Conservation (phyloP, 805 yeast species). For the Candida nonsorbophila region DNA sequence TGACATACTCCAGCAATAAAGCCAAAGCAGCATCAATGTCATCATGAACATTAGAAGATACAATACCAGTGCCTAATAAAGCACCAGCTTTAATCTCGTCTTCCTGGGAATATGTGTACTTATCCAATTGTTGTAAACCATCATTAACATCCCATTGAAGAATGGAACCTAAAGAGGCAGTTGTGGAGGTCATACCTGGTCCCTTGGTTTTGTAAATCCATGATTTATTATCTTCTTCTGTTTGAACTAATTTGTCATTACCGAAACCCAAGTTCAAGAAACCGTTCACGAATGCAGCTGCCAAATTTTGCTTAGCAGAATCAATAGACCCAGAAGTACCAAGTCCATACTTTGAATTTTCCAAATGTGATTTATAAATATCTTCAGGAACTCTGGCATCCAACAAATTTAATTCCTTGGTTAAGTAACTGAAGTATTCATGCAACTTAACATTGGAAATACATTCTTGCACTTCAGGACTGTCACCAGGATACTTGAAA, state of each 20-base stretch:
- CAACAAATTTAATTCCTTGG: conserved; percentile 79
- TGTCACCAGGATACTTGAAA: conserved; percentile 55
- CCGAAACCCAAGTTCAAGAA: conserved; percentile 91
- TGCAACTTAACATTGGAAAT: conserved; percentile 74
- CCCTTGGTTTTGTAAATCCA: conserved; percentile 94
- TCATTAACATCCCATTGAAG: conserved; percentile 88
- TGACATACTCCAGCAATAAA: conserved; percentile 76
- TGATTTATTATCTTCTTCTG: conserved; percentile 62
- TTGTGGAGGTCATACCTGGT: conserved; percentile 84
- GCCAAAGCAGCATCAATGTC: conserved; percentile 92
- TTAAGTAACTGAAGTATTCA: conserved; percentile 74
- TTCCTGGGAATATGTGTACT: conserved; percentile 79
- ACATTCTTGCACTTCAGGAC: conserved; percentile 75
- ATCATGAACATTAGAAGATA: conserved; percentile 89
- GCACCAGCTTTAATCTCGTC: conserved; percentile 95
- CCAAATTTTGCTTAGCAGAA: conserved; percentile 92
- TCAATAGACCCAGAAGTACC: conserved; percentile 58
- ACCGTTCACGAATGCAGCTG: conserved; percentile 90
- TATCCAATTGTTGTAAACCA: conserved; percentile 86
- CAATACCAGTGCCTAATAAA: conserved; percentile 87
- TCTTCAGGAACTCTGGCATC: conserved; percentile 95
- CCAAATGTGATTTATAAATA: conserved; percentile 85
- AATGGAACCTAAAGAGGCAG: conserved; percentile 87
- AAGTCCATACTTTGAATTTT: conserved; percentile 56
- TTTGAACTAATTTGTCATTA: conserved; percentile 71